Base-by-base conservation (phyloP, 306 rosid species). In the Vicia villosa region DNA sequence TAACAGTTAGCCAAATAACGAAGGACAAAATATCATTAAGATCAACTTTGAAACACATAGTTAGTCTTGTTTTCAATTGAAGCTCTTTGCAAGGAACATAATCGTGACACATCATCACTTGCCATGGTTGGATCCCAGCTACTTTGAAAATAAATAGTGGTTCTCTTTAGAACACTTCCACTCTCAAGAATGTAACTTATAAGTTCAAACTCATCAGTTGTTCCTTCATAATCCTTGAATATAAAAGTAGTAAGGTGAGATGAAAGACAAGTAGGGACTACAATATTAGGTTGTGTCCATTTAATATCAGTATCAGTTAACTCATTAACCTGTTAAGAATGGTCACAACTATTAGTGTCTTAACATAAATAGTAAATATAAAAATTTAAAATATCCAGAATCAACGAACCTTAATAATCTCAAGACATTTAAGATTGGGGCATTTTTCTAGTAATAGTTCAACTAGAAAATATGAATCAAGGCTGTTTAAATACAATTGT, bases 221-320 rank as follows among this genome's bases (percentile, higher is more conserved):
- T 24, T 10, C 41, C 70, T 36, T 2, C 3, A 26, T 7, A 68
- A 22, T 17, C 10, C 4, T 0, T 8, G 1, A 68, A 68, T 11
- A 5, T 59, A 38, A 59, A 59, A 32, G 0, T 5, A 2, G 55
- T 68, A 26, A 76, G 65, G 37, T 37, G 51, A 16, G 64, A 68
- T 26, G 24, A 49, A 12, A 59, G 56, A 61, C 74, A 68, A 8
- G 1, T 36, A 60, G 75, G 75, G 16, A 38, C 47, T 68, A 1
- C 36, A 30, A 22, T 26, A 22, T 12, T n/a, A 19, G 30, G 20
- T 0, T 17, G 3, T 17, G 17, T 54, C 51, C 75, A 62, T 7
- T 5, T 6, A 2, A 24, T 5, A 7, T 37, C 46, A 46, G 3
- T 2, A 3, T 30, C 21, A 4, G 2, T 1, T 41, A 12, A 4